Evolutionary conservation across 2,329 filamentous ascomycete species (phyloP).

Genomic region (Colletotrichum tamarilloi): DNA sequence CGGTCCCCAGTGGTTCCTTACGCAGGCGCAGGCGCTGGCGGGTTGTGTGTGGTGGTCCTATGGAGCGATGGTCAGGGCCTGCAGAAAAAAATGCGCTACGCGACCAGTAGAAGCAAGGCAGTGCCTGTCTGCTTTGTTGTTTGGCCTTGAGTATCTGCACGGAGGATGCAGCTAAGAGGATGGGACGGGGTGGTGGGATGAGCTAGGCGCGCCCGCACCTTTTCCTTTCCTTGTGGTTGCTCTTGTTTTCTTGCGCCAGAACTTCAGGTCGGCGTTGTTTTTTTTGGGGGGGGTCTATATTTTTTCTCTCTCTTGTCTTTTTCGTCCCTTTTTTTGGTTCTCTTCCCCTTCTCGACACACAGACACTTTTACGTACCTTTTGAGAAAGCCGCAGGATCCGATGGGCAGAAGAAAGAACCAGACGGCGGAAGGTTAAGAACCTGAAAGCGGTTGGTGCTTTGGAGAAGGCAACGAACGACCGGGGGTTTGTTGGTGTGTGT

Average conservation of each 20-base stretch:
- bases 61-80: neutral
- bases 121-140: slow-evolving; percentile 35
- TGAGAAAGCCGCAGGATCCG: neutral
- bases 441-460: neutral
- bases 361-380: slow-evolving; percentile 1
- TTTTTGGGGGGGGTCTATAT: neutral
- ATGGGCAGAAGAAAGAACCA: slow-evolving; percentile 10
- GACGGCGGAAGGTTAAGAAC: slow-evolving; percentile 6
- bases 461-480: neutral
- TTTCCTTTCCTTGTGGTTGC: neutral
- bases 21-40: slow-evolving; percentile 1
- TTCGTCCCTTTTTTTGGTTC: neutral
- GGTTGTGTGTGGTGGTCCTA: slow-evolving; percentile 11
- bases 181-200: slow-evolving; percentile 23
- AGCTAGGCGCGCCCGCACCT: slow-evolving; percentile 28
- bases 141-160: slow-evolving; percentile 13
- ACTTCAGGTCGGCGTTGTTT: slow-evolving; percentile 8
- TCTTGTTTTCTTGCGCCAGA: neutral
- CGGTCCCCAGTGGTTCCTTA: slow-evolving; percentile 21
- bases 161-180: slow-evolving; percentile 28
- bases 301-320: neutral
- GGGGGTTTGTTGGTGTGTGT: neutral
- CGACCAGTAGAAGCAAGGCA: slow-evolving; percentile 24
- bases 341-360: neutral
- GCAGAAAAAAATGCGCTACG: slow-evolving; percentile 21